Conservation (phyloP, 768 basidiomycete genomes). For the Gymnopilus junonius region DNA sequence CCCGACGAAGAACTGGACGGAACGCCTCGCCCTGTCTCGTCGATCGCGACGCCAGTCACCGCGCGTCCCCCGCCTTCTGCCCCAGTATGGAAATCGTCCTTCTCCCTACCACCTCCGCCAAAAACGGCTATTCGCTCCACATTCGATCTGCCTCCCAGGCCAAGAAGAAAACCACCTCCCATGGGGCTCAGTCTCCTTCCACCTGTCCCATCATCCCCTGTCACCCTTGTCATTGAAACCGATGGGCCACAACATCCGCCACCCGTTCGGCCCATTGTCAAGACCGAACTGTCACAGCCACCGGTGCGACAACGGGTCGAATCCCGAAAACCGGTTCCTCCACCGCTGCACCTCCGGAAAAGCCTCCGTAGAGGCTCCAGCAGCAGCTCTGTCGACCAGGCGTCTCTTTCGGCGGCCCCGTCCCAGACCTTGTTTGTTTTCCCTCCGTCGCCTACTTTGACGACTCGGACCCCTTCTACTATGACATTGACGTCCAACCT, state of each 20-base stretch:
- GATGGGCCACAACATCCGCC: constrained; percentile 17
- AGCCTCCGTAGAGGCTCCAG: constrained; percentile 38
- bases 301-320: constrained; percentile 56
- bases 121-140: constrained; percentile 56
- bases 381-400: constrained; percentile 25
- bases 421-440: constrained; percentile 89
- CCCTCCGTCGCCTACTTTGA: constrained; percentile 70
- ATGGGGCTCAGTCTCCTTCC: constrained; percentile 65
- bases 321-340: constrained; percentile 57
- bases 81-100: constrained; percentile 61
- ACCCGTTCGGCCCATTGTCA: constrained; percentile 6
- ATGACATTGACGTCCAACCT: constrained; percentile 78
- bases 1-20: constrained; percentile 43
- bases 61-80: constrained; percentile 54
- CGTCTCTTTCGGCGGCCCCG: constrained; percentile 46
- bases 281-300: constrained; percentile 30
- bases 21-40: constrained; percentile 29
- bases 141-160: constrained; percentile 45
- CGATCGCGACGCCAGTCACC: constrained; percentile 30
- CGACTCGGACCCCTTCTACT: constrained; percentile 72
- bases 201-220: constrained; percentile 75
- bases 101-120: constrained; percentile 55
- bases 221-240: constrained; percentile 50
- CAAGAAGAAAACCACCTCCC: constrained; percentile 63
- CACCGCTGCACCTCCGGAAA: constrained; percentile 58